Base-by-base conservation (phyloP, 768 basidiomycete genomes). In the Hortiboletus campestris region DNA sequence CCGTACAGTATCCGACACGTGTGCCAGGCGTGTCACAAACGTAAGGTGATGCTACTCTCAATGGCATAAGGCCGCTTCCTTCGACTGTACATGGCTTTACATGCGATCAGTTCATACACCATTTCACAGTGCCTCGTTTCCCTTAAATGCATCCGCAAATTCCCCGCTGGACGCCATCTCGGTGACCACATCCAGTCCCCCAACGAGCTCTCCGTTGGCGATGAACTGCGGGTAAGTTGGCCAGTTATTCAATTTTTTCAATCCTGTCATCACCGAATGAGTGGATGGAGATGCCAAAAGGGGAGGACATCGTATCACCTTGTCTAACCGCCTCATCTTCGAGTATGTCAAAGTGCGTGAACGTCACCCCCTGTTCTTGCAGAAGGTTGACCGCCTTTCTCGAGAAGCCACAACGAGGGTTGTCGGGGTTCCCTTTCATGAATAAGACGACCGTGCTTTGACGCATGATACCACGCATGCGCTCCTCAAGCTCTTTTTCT, bases 141-240 rank as follows among this genome's bases (percentile, higher is more conserved):
- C 17, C 22, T 48, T 39, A 61, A 69, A 57, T 22, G 76, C 31
- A 46, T 89, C 84, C 50, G 76, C 69, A 55, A 95, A 81, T 73
- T 97, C 94, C 20, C 88, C 92, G 55, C 67, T 86, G 32, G 87
- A 82, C 14, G 81, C 82, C 89, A 95, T 89, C 75, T 98, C 96
- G 69, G 84, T 82, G 22, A 95, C 82, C 49, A 98, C 86, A 68
- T 99, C 96, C 49, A 98, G 73, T 5, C 96, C 96, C n/a, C 96
- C 96, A 16, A 97, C 85, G 17, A 99, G 80, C 69, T 98, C 93
- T 6, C 97, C 95, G 3, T 91, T 84, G 48, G 94, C 77, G 60
- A 94, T 88, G 20, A 96, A 76, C 67, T 93, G 91, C 4, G 91
- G 90, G 75, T 82, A 92, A 4, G 90, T 96, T 0, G 93, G 93